These are phyloP conservation scores for Gliomastix tumulicola DNA, from an alignment of 2,329 filamentous ascomycete genomes.

Conservation along the genomic window DNA sequence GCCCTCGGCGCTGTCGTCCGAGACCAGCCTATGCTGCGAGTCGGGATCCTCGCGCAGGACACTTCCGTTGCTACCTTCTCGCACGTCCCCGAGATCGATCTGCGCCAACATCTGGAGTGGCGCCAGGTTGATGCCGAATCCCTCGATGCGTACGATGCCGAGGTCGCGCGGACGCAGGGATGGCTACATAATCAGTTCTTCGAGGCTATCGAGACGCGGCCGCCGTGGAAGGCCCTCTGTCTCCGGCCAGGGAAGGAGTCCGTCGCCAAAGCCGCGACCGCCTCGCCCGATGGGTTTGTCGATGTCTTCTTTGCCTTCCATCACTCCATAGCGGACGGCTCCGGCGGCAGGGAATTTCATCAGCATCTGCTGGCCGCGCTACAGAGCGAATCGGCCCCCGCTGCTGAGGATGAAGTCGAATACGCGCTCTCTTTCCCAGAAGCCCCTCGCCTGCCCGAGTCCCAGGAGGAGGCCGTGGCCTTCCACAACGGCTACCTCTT, in stretches of 20 bases:
- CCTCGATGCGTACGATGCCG: slow-evolving; percentile 18
- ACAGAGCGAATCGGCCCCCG: no score
- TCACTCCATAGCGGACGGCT: slow-evolving; percentile 46
- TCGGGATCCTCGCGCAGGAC: slow-evolving; percentile 38
- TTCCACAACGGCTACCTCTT: slow-evolving; percentile 31
- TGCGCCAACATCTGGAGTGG: slow-evolving; percentile 34
- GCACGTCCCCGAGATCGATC: slow-evolving; percentile 31
- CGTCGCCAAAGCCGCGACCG: slow-evolving; percentile 21
- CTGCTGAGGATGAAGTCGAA: slow-evolving; percentile 8
- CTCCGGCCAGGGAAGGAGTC: background rate
- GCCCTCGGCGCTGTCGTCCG: slow-evolving; percentile 32
- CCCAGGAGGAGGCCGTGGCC: slow-evolving; percentile 32
- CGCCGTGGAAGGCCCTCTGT: slow-evolving; percentile 38
- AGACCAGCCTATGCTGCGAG: slow-evolving; percentile 38
- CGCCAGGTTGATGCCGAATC: slow-evolving; percentile 10
- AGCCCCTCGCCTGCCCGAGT: slow-evolving; percentile 21
- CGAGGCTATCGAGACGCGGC: slow-evolving; percentile 25
- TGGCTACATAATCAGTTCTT: slow-evolving; percentile 32
- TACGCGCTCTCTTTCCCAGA: slow-evolving; percentile 21
- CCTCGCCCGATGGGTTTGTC: slow-evolving; percentile 2
- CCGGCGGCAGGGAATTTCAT: slow-evolving; percentile 41
- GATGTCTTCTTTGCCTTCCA: slow-evolving; percentile 43
- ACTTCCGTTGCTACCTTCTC: slow-evolving; percentile 34
- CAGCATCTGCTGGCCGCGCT: slow-evolving; percentile 35
- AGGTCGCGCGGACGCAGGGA: slow-evolving; percentile 24